Evolutionary conservation across 2,329 filamentous ascomycete species (phyloP), one percentile per base, ranked within the genome.

Genomic region (Aureobasidium lini): DNA sequence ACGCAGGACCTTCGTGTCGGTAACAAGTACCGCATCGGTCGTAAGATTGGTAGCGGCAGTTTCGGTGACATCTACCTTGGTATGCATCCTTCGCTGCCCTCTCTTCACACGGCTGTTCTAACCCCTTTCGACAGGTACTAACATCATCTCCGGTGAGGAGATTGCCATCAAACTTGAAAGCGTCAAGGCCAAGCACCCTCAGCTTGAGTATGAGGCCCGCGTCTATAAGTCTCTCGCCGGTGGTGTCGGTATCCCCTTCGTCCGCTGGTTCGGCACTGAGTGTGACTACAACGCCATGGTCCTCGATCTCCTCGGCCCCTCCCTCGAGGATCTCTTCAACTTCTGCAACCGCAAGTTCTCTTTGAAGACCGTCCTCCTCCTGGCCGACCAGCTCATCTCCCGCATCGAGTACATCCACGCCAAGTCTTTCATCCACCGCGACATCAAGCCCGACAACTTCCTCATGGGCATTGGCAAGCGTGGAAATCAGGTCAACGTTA

Each of bases 261-360:
- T 99, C 72, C 91, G 93, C 77, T 99, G 94, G 94, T 99, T 97
- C 76, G 94, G 94, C 67, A 97, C 93, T 62, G 94, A 99, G 79
- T 97, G 93, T 77, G 94, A 97, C 80, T 97, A 99, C 85, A 97
- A 99, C 78, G 94, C 94, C 75, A 97, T 99, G 94, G 94, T 99
- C 56, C 85, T 97, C 66, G 94, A 99, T 72, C 86, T 99, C 29
- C 88, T 99, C 61, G 94, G 94, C 40, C 94, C 94, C 66, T 94
- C 88, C 71, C 79, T 99, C 76, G 94, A 99, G 78, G 94, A 99
- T 73, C 84, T 99, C 36, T 99, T 99, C 89, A 97, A 99, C 84
- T 97, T 97, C 77, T 99, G 94, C 86, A 97, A 97, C 86, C 89
- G 94, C 76, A 97, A 97, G 76, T 99, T 97, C 81, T 96, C 94